phyloP scores from a whole-genome alignment of 495 filamentous ascomycete genomes.

The Xeromyces bisporus region DNA sequence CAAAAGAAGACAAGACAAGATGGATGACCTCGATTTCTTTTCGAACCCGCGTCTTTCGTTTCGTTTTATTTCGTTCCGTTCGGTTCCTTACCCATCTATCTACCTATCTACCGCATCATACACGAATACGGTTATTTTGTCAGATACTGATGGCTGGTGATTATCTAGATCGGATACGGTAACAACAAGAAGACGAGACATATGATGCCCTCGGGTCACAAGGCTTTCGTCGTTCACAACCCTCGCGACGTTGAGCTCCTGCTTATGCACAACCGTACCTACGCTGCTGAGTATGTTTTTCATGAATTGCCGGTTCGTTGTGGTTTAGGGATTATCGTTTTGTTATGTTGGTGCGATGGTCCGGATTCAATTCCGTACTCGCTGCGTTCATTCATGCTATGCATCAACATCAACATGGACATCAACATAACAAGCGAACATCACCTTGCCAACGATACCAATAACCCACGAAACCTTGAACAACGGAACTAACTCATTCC shows the following conservation, averaged over 20 bases:
- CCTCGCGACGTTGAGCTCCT: constrained; percentile 86
- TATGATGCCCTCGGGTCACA: constrained; percentile 98
- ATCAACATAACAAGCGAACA: too few relatives aligned
- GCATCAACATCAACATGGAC: too few relatives aligned
- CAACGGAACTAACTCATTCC: neutral
- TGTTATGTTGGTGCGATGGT: too few relatives aligned
- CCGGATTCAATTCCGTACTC: too few relatives aligned
- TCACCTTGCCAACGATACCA: too few relatives aligned
- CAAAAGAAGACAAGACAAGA: too few relatives aligned
- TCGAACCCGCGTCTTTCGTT: too few relatives aligned
- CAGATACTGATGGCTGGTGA: constrained; percentile 4
- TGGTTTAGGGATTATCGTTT: neutral
- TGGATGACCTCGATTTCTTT: too few relatives aligned
- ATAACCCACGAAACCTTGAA: neutral
- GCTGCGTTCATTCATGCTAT: too few relatives aligned
- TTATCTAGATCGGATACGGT: constrained; percentile 77
- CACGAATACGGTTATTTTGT: constrained; percentile 1
- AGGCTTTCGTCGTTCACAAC: constrained; percentile 98
- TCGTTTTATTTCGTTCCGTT: too few relatives aligned
- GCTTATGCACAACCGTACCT: constrained; percentile 98
- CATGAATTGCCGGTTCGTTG: neutral
- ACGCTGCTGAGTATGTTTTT: constrained; percentile 80
- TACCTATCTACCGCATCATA: neutral
- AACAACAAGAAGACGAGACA: constrained; percentile 97
- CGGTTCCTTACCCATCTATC: too few relatives aligned